These are phyloP conservation scores for Wickerhamomyces pijperi DNA, from an alignment of 805 yeast species.

Conservation along the genomic window DNA sequence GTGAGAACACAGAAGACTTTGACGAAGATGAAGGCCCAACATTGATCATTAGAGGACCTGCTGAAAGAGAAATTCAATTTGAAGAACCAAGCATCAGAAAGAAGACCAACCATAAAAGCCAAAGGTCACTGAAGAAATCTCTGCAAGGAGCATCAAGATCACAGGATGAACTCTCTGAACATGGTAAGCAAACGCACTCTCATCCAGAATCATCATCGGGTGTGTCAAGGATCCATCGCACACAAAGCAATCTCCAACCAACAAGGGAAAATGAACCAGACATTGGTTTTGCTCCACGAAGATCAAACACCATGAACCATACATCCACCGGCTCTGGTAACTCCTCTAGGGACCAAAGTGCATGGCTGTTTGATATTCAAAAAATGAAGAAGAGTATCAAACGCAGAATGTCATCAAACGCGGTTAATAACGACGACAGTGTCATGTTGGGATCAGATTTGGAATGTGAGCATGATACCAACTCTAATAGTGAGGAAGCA, in stretches of 20 bases:
- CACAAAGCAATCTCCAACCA: too few relatives aligned
- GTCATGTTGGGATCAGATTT: constrained; percentile 7
- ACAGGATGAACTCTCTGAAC: too few relatives aligned
- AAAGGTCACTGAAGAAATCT: too few relatives aligned
- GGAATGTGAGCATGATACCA: constrained; percentile 23
- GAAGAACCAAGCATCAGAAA: background rate
- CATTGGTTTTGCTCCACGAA: constrained; percentile 26
- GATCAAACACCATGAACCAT: constrained; percentile 37
- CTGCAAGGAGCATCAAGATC: too few relatives aligned
- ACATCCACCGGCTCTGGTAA: too few relatives aligned
- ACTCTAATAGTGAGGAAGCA: constrained; percentile 12
- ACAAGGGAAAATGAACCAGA: too few relatives aligned
- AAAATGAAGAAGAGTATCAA: constrained; percentile 18
- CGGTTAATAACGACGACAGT: constrained; percentile 10
- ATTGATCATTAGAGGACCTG: constrained; percentile 65
- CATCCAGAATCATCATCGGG: too few relatives aligned
- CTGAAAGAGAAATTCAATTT: constrained; percentile 39
- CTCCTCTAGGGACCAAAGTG: constrained; percentile 19
- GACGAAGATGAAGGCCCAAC: constrained; percentile 68
- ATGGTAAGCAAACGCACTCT: too few relatives aligned
- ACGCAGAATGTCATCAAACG: constrained; percentile 18
- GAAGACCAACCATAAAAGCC: constrained; percentile 13
- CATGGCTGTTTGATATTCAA: constrained; percentile 39
- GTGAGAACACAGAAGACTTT: constrained; percentile 13
- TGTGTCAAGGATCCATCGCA: too few relatives aligned